Percentiles rank a stretch among this genome's conserved stretches.
Conservation (phyloP, 495 filamentous ascomycete genomes). For the Penicillium maclennaniae region DNA sequence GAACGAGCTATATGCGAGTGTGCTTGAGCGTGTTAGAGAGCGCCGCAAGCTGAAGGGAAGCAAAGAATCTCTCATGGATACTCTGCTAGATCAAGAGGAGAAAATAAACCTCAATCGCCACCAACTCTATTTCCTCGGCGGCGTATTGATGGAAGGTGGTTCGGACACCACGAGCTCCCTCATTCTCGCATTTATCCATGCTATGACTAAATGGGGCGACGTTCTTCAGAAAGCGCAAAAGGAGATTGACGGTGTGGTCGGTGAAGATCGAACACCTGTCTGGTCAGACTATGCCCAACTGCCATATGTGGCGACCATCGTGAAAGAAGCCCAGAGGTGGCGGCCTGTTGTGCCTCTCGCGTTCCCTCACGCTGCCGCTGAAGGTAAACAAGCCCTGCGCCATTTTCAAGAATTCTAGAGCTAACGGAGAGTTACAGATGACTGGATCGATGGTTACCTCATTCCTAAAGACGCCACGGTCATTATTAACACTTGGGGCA, state of each 20-base stretch:
- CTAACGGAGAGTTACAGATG: too few species aligned
- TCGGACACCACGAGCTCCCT: constrained; percentile 36
- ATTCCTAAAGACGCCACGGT: constrained; percentile 32
- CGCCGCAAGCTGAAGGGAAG: too few species aligned
- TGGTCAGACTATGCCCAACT: constrained; percentile 30
- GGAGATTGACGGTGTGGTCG: constrained; percentile 22
- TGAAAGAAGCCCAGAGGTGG: constrained; percentile 41
- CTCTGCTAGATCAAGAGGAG: too few species aligned
- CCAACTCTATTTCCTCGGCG: constrained; percentile 32
- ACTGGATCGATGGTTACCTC: constrained; percentile 24
- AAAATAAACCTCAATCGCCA: constrained; percentile 26
- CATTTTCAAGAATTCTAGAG: too few species aligned
- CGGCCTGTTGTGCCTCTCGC: too few species aligned
- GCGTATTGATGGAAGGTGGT: constrained; percentile 40
- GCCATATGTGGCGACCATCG: constrained; percentile 36
- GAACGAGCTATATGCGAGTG: too few species aligned
- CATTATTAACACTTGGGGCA: constrained; percentile 31
- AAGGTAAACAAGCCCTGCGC: too few species aligned
- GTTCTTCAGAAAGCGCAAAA: too few species aligned
- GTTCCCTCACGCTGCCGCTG: too few species aligned
- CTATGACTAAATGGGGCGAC: constrained; percentile 16
- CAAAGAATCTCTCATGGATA: constrained; percentile 24
- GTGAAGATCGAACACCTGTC: constrained; percentile 22
- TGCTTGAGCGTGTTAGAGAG: too few species aligned
- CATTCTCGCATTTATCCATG: constrained; percentile 6